phyloP scores from a whole-genome alignment of 169 alveolate genomes.

The Plasmodium fragile region DNA sequence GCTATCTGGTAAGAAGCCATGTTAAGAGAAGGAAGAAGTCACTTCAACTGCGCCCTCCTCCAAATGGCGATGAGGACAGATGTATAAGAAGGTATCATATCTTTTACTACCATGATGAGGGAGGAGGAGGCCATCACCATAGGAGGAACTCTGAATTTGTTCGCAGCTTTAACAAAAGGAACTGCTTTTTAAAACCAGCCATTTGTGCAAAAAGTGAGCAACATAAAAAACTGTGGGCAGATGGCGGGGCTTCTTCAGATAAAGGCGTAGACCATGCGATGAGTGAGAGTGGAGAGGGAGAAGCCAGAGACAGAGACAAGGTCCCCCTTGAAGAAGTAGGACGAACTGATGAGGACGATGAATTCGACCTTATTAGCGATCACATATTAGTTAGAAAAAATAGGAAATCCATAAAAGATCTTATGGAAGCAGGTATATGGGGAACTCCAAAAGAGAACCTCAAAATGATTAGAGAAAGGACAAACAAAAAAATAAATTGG shows the following conservation, averaged over 20 bases:
- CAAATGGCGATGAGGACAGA: neutral
- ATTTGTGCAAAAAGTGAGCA: neutral
- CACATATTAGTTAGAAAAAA: constrained; percentile 24
- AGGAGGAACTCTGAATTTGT: neutral
- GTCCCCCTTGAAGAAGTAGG: neutral
- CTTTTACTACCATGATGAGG: neutral
- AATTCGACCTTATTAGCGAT: constrained; percentile 47
- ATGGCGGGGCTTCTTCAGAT: neutral
- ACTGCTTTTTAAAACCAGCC: constrained; percentile 22
- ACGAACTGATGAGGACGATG: neutral
- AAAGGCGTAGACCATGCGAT: neutral
- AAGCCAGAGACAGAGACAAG: neutral
- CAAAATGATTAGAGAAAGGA: constrained; percentile 65
- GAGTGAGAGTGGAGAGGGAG: neutral
- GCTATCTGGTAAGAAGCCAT: neutral
- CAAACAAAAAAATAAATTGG: constrained; percentile 55
- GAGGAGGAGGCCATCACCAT: neutral
- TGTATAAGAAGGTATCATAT: neutral
- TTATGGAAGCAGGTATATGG: constrained; percentile 58
- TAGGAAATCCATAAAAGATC: constrained; percentile 36
- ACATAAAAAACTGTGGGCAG: neutral
- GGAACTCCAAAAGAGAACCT: constrained; percentile 47
- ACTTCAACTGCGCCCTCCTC: neutral
- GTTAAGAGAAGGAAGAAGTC: neutral
- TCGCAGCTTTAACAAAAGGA: constrained; percentile 24